Percentiles rank a stretch among this genome's conserved stretches.
phyloP scores from a whole-genome alignment of 192 early-diverging fungal species.

The Geranomyces michiganensis region DNA sequence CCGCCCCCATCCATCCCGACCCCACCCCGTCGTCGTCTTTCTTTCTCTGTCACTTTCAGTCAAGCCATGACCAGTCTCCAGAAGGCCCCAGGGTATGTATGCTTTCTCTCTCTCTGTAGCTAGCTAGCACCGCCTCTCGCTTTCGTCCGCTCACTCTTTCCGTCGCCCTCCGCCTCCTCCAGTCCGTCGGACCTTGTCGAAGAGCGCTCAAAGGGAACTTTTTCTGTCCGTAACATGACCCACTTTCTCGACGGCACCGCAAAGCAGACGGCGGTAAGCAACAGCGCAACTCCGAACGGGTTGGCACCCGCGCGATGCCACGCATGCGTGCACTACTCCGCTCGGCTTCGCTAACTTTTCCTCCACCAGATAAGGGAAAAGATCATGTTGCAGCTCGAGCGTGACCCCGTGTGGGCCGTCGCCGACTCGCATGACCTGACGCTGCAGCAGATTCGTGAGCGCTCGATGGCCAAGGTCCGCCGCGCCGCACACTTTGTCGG shows the following conservation, averaged over 20 bases:
- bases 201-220: constrained; percentile 76
- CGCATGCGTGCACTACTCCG: not conserved
- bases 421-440: constrained; percentile 77
- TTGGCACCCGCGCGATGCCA: not conserved
- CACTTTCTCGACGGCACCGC: constrained; percentile 82
- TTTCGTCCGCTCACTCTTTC: too few species aligned
- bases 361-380: constrained; percentile 66
- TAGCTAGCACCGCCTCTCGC: too few species aligned
- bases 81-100: too few species aligned
- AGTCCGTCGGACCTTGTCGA: constrained; percentile 53
- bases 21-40: too few species aligned
- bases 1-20: too few species aligned
- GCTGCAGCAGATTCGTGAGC: constrained; percentile 75
- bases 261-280: constrained; percentile 51
- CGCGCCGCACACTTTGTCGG: constrained; percentile 72
- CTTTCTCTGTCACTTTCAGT: too few species aligned
- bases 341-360: too few species aligned
- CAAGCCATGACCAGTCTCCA: too few species aligned
- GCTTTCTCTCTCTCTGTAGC: too few species aligned
- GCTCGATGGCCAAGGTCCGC: constrained; percentile 71
- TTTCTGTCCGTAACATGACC: constrained; percentile 78
- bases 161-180: not conserved
- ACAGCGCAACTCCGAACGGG: not conserved
- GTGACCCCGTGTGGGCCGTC: constrained; percentile 80
- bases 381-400: constrained; percentile 84